Evolutionary conservation across 805 yeast species (phyloP), one percentile per base, ranked within the genome.

Genomic region (Grigorovia humatica): DNA sequence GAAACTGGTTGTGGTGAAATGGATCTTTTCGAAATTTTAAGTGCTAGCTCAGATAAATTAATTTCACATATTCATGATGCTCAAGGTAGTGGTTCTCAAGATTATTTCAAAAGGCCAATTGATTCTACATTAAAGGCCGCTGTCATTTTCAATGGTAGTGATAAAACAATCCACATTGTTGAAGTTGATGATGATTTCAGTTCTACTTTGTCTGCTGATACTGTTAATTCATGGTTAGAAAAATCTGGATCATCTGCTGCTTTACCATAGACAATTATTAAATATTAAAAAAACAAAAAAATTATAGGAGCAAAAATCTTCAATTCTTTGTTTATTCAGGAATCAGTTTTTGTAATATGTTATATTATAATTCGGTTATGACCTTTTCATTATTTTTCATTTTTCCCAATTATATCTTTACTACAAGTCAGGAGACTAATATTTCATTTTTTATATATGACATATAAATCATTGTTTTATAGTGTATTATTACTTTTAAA

Each of bases 1-100:
- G 63, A 79, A 50, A 78, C 95, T 51, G 98, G 98, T 55, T 93
- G 99, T 74, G 99, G 99, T 75, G 99, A 93, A 77, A 76, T 93
- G 63, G 99, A 93, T 73, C 76, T 89, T 63, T 93, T 91, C 64
- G 99, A 93, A 79, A 77, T 91, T 60, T 78, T 93, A 60, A 73
- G 81, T 55, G 59, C 85, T 40, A 96, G 96, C 59, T 81, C 87
- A 56, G 73, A 75, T 67, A 81, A 83, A 68, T 74, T 90, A 69
- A 82, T 85, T 62, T 74, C 87, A 52, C 93, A 88, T 67, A 72
- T 91, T 63, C 98, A 91, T 74, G 81, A 78, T 66, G 87, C 85
- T 60, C 67, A 63, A 59, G 97, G 96, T 62, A 95, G 91, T 67
- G 95, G 96, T 64, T 74, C 96, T 55, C 75, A 81, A 57, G 93